Percentiles rank a stretch among this genome's conserved stretches.
Conservation (phyloP, 129 eudicot species). For the Artemisia tridentata region DNA sequence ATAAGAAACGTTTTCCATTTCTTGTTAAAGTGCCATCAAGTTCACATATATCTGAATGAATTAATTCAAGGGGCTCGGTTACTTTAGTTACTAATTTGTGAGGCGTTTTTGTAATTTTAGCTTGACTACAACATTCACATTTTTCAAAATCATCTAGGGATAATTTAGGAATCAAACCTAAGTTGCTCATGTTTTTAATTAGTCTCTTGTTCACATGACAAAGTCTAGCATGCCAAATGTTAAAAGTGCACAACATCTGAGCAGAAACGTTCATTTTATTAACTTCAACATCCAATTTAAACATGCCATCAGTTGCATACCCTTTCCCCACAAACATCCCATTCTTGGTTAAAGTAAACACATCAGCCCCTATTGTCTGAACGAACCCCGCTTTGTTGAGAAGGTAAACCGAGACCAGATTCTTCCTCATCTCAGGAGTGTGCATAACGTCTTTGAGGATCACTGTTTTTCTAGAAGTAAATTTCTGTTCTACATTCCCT, state of each 20-base stretch:
- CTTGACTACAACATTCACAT: conserved; percentile 18
- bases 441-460: background rate
- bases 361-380: too few relatives aligned
- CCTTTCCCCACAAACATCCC: too few relatives aligned
- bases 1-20: conserved; percentile 1
- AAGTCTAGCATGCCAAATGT: too few relatives aligned
- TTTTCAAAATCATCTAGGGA: conserved; percentile 5
- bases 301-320: too few relatives aligned
- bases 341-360: too few relatives aligned
- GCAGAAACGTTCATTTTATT: too few relatives aligned
- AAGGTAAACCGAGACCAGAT: too few relatives aligned
- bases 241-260: too few relatives aligned
- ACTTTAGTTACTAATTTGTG: background rate
- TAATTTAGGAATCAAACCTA: background rate
- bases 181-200: background rate
- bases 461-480: background rate
- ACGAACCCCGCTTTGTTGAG: too few relatives aligned
- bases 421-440: background rate
- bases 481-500: background rate
- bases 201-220: background rate
- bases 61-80: background rate
- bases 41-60: conserved; percentile 12
- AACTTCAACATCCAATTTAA: too few relatives aligned
- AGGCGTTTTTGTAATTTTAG: conserved; percentile 12
- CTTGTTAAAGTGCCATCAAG: conserved; percentile 5